Percentiles rank a stretch among this genome's conserved stretches.
phyloP scores from a whole-genome alignment of 495 filamentous ascomycete species.

The Venustampulla echinocandica region DNA sequence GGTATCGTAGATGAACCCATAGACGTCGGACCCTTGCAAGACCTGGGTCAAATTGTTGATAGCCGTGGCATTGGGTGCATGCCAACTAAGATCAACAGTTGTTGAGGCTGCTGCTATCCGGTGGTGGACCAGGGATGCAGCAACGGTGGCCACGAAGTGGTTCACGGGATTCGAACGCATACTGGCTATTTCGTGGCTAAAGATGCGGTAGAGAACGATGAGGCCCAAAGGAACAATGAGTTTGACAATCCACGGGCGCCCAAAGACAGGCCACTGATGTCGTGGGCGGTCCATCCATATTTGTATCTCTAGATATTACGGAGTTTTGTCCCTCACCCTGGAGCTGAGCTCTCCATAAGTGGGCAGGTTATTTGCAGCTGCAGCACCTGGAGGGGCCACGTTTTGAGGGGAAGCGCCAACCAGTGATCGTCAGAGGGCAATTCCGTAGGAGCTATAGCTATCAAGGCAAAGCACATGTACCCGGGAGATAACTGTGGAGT shows the following conservation, averaged over 20 bases:
- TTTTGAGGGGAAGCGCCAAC: no score
- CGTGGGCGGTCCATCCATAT: constrained; percentile 20
- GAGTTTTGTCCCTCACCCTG: neutral
- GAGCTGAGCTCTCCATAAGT: no score
- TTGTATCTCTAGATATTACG: constrained; percentile 7
- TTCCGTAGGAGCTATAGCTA: no score
- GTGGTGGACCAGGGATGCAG: constrained; percentile 15
- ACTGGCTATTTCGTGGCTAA: constrained; percentile 8
- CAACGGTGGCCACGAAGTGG: constrained; percentile 15
- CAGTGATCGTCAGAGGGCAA: no score
- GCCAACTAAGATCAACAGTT: constrained; percentile 42
- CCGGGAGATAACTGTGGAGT: no score
- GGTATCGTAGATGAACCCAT: constrained; percentile 57
- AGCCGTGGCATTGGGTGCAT: constrained; percentile 44
- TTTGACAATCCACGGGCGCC: constrained; percentile 8
- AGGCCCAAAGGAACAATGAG: constrained; percentile 10
- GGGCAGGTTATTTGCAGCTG: no score
- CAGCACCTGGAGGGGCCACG: no score
- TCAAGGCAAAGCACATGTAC: no score
- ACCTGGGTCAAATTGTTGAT: constrained; percentile 49
- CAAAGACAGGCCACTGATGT: neutral
- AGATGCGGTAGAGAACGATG: constrained; percentile 5
- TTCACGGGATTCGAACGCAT: constrained; percentile 13
- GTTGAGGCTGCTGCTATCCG: constrained; percentile 5
- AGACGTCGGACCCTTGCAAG: constrained; percentile 42